phyloP scores from a whole-genome alignment of 169 alveolate genomes.

The Plasmodium blacklocki region DNA sequence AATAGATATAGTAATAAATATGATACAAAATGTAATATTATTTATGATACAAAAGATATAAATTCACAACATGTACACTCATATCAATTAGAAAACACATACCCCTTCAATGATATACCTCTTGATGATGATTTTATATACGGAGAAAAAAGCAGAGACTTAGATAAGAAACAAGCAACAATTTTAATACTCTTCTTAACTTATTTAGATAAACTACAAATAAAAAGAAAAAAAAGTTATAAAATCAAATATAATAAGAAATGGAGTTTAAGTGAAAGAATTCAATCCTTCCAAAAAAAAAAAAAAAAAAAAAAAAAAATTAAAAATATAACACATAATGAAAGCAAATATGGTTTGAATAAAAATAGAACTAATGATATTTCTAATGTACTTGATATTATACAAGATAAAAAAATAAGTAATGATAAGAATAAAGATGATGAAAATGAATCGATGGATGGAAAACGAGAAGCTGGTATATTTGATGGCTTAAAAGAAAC shows the following conservation, averaged over 20 bases:
- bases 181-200: conserved; percentile 29
- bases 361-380: too few relatives aligned
- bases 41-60: not conserved
- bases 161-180: conserved; percentile 34
- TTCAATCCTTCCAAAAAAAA: not conserved
- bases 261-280: not conserved
- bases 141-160: conserved; percentile 25
- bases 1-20: not conserved
- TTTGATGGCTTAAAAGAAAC: too few relatives aligned
- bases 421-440: too few relatives aligned
- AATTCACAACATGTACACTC: not conserved
- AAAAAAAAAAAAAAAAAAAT: not conserved
- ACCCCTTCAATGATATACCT: conserved; percentile 25
- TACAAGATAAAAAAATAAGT: too few relatives aligned
- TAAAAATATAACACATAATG: not conserved
- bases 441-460: too few relatives aligned
- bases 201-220: conserved; percentile 19
- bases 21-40: too few relatives aligned
- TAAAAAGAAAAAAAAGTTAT: conserved; percentile 16
- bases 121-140: conserved; percentile 51
- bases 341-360: not conserved
- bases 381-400: too few relatives aligned
- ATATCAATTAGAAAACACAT: conserved; percentile 19
- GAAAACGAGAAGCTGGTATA: too few relatives aligned
- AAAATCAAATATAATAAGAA: not conserved